Conservation (phyloP, 2,329 filamentous ascomycete genomes). For the Ceratocystis huliohia region DNA sequence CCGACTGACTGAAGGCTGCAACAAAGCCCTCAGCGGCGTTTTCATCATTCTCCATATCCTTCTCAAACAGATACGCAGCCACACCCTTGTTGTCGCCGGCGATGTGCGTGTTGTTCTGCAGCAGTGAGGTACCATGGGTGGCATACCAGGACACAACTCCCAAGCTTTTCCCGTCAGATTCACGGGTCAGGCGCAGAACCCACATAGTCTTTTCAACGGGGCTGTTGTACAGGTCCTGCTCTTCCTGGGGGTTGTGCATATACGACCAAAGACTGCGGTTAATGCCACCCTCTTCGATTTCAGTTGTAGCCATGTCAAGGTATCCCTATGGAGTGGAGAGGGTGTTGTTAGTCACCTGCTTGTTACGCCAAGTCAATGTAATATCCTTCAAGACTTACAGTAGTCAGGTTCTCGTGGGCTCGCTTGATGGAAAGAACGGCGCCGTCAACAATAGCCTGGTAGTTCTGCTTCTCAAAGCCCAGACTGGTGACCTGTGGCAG, state of each 20-base stretch:
- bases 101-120: slow-evolving; percentile 81
- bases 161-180: slow-evolving; percentile 61
- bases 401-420: slow-evolving; percentile 42
- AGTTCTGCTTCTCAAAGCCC: slow-evolving; percentile 76
- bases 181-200: slow-evolving; percentile 62
- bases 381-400: slow-evolving; percentile 27
- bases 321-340: slow-evolving; percentile 38
- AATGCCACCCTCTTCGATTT: slow-evolving; percentile 65
- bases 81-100: slow-evolving; percentile 97
- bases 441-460: slow-evolving; percentile 75
- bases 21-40: slow-evolving; percentile 56
- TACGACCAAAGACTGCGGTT: slow-evolving; percentile 85
- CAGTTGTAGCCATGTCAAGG: slow-evolving; percentile 55
- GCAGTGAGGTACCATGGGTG: slow-evolving; percentile 80
- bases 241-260: slow-evolving; percentile 65
- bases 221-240: slow-evolving; percentile 54
- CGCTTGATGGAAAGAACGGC: slow-evolving; percentile 48
- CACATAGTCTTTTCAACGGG: slow-evolving; percentile 51
- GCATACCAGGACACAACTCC: slow-evolving; percentile 85
- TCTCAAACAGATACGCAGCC: slow-evolving; percentile 73
- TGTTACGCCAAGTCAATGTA: not conserved
- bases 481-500: slow-evolving; percentile 77
- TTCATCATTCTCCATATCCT: slow-evolving; percentile 42
- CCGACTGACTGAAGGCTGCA: slow-evolving; percentile 82
- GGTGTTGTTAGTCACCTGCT: not conserved